Evolutionary conservation across 805 yeast species (phyloP).

Genomic region (Saccharomyces mikatae): DNA sequence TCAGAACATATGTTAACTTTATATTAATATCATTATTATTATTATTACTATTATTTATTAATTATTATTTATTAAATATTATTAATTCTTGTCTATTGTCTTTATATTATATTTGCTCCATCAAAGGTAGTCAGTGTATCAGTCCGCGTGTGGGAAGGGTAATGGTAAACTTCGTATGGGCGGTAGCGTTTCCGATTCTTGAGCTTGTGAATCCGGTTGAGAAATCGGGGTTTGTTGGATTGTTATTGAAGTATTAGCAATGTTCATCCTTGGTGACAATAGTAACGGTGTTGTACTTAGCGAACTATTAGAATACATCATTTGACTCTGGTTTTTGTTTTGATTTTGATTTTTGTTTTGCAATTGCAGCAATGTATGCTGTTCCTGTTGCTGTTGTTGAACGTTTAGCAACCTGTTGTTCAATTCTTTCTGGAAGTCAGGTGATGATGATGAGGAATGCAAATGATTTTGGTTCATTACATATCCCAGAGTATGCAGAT

Average conservation of each 20-base stretch:
- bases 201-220: constrained; percentile 3
- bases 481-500: constrained; percentile 5
- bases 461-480: background rate
- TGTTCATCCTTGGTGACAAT: constrained; percentile 6
- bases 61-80: background rate
- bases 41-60: background rate
- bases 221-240: background rate
- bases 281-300: constrained; percentile 6
- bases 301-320: constrained; percentile 4
- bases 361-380: background rate
- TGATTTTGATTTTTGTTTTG: background rate
- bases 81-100: background rate
- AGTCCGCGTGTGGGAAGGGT: constrained; percentile 20
- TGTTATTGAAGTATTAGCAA: background rate
- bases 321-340: constrained; percentile 2
- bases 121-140: background rate
- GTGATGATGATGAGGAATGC: background rate
- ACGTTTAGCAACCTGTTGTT: constrained; percentile 17
- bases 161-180: constrained; percentile 28
- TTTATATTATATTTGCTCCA: background rate
- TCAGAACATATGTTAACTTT: background rate
- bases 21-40: background rate
- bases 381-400: constrained; percentile 16
- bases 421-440: constrained; percentile 11
- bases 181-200: constrained; percentile 15